Evolutionary conservation across 768 basidiomycete species (phyloP), one percentile per base, ranked within the genome.

Genomic region (Inosperma sp.): DNA sequence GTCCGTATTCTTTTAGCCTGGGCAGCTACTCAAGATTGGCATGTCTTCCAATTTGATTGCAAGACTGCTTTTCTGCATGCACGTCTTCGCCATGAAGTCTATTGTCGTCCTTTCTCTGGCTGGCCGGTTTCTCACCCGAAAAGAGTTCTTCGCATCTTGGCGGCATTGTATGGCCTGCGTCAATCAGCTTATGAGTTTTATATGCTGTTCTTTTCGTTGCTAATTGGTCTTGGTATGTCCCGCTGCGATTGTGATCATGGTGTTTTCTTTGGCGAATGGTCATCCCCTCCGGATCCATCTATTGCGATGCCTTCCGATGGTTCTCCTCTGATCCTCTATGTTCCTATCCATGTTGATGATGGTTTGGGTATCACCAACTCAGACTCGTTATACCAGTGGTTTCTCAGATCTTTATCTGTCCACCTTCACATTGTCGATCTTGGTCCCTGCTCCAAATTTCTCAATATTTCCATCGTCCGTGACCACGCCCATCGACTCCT

Each of bases 141-240:
- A 1, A 34, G 34, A 5, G 58, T 66, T 2, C 43, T 59, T 9
- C 52, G 45, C 3, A 25, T 65, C 1, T n/a, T 56, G 23, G 55
- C 57, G 9, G 59, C 64, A 0, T 45, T 74, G 2, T 74, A 74
- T 57, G 70, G 73, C 2, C 59, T 73, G 3, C 55, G 60, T 3
- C 71, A 72, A 49, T 62, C 71, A 0, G 56, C 56, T 0, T 59
- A 47, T 21, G 55, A 60, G 34, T 62, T 56, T 16, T 60, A 60
- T 16, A 44, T 26, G 8, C 37, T 58, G 1, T 22, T 62, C 13
- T 17, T 26, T 6, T 33, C 19, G 1, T 26, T 57, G 2, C 23
- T 60, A 0, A 16, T 29, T 1, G 21, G 21, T 1, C 3, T 62
- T 5, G 59, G 57, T 0, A 17, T 68, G 5, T n/a, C 39, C 0